Percentiles rank a stretch among this genome's conserved stretches.
These are phyloP conservation scores for Yarrowia divulgata DNA, from an alignment of 805 yeast genomes.

Conservation along the genomic window DNA sequence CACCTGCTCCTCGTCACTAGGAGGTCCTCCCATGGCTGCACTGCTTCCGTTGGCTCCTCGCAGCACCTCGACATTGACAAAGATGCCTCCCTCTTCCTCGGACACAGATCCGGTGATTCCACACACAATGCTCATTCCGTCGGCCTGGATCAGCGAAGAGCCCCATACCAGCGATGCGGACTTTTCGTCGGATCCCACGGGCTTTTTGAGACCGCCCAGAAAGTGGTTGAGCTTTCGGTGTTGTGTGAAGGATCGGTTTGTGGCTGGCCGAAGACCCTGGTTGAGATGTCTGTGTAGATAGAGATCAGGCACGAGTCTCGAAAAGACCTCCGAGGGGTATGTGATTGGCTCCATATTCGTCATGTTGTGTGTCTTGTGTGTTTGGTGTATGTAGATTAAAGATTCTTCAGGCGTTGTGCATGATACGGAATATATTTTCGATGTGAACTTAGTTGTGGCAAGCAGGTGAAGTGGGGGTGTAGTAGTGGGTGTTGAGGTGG, in stretches of 20 bases:
- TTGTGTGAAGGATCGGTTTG: conserved; percentile 70
- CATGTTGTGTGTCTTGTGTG: background rate
- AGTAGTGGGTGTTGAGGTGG: background rate
- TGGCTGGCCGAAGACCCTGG: conserved; percentile 76
- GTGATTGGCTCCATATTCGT: conserved; percentile 55
- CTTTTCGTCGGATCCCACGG: conserved; percentile 43
- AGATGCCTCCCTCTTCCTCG: conserved; percentile 42
- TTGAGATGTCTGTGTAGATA: conserved; percentile 80
- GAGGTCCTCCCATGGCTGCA: conserved; percentile 41
- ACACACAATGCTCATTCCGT: conserved; percentile 76
- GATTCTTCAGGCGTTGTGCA: conserved; percentile 37
- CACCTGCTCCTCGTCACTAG: conserved; percentile 46
- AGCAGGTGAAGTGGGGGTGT: background rate
- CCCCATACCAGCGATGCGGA: conserved; percentile 57
- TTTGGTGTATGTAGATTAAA: background rate
- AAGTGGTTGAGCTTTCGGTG: conserved; percentile 63
- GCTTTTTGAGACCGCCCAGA: conserved; percentile 42
- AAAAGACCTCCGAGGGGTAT: conserved; percentile 83
- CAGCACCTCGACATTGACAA: conserved; percentile 45
- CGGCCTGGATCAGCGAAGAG: conserved; percentile 71
- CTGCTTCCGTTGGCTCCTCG: conserved; percentile 50
- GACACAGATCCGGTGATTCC: conserved; percentile 44
- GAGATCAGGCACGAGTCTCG: conserved; percentile 83
- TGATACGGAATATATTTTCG: conserved; percentile 33
- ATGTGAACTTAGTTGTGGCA: conserved; percentile 41